Percentiles rank a stretch among this genome's conserved stretches.
These are phyloP conservation scores for Wickerhamomyces xylosicus DNA, from an alignment of 805 yeast species.

Conservation along the genomic window DNA sequence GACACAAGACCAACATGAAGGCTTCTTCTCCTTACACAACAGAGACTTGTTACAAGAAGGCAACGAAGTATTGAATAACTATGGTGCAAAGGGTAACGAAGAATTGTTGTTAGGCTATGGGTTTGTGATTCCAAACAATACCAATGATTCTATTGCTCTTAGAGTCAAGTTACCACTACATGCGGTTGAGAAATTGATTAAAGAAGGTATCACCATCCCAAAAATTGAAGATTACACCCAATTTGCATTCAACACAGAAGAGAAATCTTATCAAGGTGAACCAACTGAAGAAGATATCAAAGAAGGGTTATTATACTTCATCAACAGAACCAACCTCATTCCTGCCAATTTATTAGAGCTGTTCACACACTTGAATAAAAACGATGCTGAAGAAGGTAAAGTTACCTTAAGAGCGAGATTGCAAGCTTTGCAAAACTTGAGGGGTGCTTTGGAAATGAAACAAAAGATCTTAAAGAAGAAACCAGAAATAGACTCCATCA, in stretches of 20 bases:
- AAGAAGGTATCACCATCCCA: slow-evolving; percentile 26
- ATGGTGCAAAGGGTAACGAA: slow-evolving; percentile 87
- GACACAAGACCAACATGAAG: slow-evolving; percentile 5
- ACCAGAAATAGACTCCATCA: slow-evolving; percentile 1
- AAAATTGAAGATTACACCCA: slow-evolving; percentile 29
- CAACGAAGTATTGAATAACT: slow-evolving; percentile 63
- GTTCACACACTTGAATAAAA: slow-evolving; percentile 21
- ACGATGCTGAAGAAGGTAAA: slow-evolving; percentile 25
- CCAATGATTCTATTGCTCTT: slow-evolving; percentile 54
- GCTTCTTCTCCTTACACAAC: slow-evolving; percentile 13
- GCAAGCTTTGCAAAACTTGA: slow-evolving; percentile 45
- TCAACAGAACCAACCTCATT: slow-evolving; percentile 17
- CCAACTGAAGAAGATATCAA: slow-evolving; percentile 8
- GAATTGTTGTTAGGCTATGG: slow-evolving; percentile 78
- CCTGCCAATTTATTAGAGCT: slow-evolving; percentile 20
- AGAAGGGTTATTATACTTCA: slow-evolving; percentile 24
- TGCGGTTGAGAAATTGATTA: slow-evolving; percentile 21
- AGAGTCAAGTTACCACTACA: slow-evolving; percentile 37
- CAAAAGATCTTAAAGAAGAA: slow-evolving; percentile 15
- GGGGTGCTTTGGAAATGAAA: slow-evolving; percentile 45
- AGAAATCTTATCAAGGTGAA: slow-evolving; percentile 2
- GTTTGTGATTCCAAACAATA: slow-evolving; percentile 42
- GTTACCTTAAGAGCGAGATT: slow-evolving; percentile 40
- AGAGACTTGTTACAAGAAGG: slow-evolving; percentile 12
- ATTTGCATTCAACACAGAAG: slow-evolving; percentile 24